phyloP scores from a whole-genome alignment of 306 rosid species.

The Corylus heterophylla region DNA sequence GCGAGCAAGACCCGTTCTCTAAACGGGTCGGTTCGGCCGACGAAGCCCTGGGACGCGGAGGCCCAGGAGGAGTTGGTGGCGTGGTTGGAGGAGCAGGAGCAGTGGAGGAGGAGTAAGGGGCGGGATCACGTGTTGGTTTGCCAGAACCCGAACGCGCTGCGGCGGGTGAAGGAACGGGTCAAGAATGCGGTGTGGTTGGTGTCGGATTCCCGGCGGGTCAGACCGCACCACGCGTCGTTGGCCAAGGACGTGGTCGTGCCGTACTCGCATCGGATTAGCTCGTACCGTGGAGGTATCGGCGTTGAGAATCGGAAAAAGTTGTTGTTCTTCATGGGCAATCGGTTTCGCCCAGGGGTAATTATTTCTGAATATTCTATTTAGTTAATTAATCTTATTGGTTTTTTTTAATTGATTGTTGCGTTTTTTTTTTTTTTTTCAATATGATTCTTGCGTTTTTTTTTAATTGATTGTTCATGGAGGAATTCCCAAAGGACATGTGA shows the following conservation, averaged over 20 bases:
- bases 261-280: conserved; percentile 75
- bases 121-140: conserved; percentile 53
- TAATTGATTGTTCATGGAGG: too few relatives aligned
- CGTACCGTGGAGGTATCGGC: conserved; percentile 51
- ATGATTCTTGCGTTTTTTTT: too few relatives aligned
- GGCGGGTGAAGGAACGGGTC: conserved; percentile 30
- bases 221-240: conserved; percentile 77
- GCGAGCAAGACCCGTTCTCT: conserved; percentile 20
- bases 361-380: too few relatives aligned
- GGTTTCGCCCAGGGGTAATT: conserved; percentile 89
- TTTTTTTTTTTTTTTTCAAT: too few relatives aligned
- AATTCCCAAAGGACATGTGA: too few relatives aligned
- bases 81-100: conserved; percentile 48
- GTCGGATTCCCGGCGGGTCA: conserved; percentile 78
- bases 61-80: conserved; percentile 46
- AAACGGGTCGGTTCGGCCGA: conserved; percentile 4
- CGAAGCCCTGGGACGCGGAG: conserved; percentile 43
- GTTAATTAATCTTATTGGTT: background rate
- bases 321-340: conserved; percentile 93
- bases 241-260: conserved; percentile 85
- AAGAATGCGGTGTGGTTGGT: conserved; percentile 44
- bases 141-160: conserved; percentile 51
- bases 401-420: background rate
- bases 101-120: conserved; percentile 49
- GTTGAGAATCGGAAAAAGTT: conserved; percentile 58